These are phyloP conservation scores for Alnus glutinosa DNA, from an alignment of 306 rosid species.

Conservation along the genomic window DNA sequence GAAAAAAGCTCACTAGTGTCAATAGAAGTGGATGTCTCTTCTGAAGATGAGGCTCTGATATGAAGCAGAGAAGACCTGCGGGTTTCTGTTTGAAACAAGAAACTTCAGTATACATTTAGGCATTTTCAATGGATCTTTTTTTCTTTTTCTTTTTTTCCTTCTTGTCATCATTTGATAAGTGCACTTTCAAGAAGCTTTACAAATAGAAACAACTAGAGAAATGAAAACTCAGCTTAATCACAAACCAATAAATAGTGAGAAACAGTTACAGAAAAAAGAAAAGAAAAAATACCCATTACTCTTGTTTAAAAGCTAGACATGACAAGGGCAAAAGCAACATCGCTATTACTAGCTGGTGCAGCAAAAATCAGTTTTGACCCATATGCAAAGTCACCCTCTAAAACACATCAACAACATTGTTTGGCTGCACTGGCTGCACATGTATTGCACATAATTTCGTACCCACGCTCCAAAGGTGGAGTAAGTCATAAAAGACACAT, in stretches of 20 bases:
- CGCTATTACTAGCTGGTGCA: too few relatives aligned
- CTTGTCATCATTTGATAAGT: neutral
- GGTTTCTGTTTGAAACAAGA: slow-evolving; percentile 42
- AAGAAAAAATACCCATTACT: neutral
- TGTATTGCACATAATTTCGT: neutral
- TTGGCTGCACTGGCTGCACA: neutral
- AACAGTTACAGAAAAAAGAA: neutral
- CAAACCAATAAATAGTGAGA: neutral
- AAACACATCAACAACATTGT: neutral
- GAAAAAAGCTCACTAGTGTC: slow-evolving; percentile 69
- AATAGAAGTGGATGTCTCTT: slow-evolving; percentile 68
- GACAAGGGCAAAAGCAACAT: neutral
- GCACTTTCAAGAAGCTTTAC: neutral
- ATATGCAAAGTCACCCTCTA: neutral
- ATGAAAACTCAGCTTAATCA: neutral
- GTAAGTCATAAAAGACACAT: too few relatives aligned
- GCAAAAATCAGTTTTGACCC: neutral
- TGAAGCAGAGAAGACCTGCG: slow-evolving; percentile 53
- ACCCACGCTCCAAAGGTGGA: too few relatives aligned
- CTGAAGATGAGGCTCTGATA: slow-evolving; percentile 80
- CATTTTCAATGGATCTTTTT: neutral
- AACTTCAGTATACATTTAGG: neutral
- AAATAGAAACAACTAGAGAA: neutral
- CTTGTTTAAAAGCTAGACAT: neutral
- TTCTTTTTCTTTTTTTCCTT: neutral